Evolutionary conservation across 78 protist species (phyloP), one percentile per base, ranked within the genome.

Genomic region (Dictyostelium capitatum): DNA sequence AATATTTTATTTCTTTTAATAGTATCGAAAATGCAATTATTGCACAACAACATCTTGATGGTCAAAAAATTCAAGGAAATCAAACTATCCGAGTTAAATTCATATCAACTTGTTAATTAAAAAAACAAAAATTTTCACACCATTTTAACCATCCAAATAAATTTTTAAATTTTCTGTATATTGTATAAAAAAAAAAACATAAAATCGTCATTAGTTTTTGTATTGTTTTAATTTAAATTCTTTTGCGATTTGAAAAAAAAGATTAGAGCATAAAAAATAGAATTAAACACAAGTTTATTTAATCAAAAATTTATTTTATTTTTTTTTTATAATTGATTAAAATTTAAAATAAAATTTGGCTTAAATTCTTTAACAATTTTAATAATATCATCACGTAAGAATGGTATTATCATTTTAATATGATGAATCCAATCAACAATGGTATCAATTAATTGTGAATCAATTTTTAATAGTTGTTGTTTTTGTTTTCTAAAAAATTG

Each of bases 11-110:
- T 25, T 50, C 73, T 70, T 82, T 82, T 53, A 70, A 23, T 6
- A 70, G 56, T 65, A 8, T 62, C 0, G 92, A 85, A 12, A 37
- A 75, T 85, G 92, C 92, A 23, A 28, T 85, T 30, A 46, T 53
- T 10, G 92, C 92, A 30, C 79, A 85, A 43, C 72, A 47, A 37
- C 12, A 41, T 17, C 37, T 85, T 10, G 83, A 85, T 59, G 25
- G 64, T 0, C 37, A 37, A 20, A 59, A 47, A 25, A 75, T 85
- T 8, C 70, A 62, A 73, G 92, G 92, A 17, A 19, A 15, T 17
- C 46, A 41, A 51, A 53, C 53, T 79, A 43, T 54, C 23, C 62
- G 69, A 37, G 83, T 79, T 11, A 54, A 73, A 73, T 73, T 73
- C 46, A 20, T 73, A 73, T 32, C 75, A 37, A 37, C 43, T 37